A percentile compares a stretch with the other conserved stretches of the same genome.
phyloP scores from a whole-genome alignment of 192 early-diverging fungal genomes.

The Mortierella antarctica region DNA sequence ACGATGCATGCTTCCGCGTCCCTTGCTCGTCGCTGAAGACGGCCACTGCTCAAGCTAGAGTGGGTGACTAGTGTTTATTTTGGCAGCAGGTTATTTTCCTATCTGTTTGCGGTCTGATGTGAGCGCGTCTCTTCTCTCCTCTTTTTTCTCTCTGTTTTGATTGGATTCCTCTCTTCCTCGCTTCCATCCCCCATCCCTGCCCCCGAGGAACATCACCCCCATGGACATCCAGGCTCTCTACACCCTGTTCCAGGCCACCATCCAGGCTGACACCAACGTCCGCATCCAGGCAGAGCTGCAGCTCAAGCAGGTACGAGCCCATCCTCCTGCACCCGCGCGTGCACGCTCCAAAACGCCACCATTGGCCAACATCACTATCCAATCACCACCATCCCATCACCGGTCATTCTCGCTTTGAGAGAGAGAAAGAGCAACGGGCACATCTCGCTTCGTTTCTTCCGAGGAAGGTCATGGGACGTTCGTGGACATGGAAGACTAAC shows the following conservation, averaged over 20 bases:
- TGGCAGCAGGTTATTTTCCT: no score
- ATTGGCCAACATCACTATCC: neutral
- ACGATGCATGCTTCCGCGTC: no score
- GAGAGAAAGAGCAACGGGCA: no score
- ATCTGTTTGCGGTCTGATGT: no score
- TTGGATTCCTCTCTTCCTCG: neutral
- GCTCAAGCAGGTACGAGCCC: conserved; percentile 70
- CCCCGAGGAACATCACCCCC: neutral
- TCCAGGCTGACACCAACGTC: conserved; percentile 80
- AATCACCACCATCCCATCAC: neutral
- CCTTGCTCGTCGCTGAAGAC: no score
- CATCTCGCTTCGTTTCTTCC: no score
- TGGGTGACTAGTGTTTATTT: no score
- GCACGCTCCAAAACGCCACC: neutral
- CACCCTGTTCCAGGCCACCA: conserved; percentile 80
- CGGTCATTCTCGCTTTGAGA: no score
- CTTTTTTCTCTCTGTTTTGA: neutral
- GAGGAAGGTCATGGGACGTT: no score
- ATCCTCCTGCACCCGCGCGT: neutral
- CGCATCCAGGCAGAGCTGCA: conserved; percentile 87
- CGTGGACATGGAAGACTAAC: no score
- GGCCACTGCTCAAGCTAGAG: no score
- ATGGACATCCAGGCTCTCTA: conserved; percentile 74
- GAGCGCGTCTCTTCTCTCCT: neutral
- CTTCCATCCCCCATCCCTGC: neutral